Evolutionary conservation across 1,284 basidiomycete genomes (phyloP).

Genomic region (Omphalotus olearius): DNA sequence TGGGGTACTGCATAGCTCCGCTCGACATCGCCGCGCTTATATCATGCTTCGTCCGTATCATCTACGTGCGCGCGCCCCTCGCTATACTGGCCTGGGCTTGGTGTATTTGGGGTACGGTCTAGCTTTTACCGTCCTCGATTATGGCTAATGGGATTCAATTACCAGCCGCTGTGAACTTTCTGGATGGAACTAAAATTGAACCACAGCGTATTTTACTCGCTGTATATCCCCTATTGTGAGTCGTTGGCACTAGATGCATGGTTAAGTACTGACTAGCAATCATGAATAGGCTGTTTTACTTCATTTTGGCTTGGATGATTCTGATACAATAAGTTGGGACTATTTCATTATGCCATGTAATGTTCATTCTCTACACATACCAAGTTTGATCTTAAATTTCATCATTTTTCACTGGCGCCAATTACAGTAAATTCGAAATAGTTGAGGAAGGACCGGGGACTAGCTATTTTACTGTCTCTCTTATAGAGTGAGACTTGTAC

Average conservation of each 20-base stretch:
- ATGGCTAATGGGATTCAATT: constrained; percentile 8
- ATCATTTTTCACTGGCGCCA: too few relatives aligned
- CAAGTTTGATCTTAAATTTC: too few relatives aligned
- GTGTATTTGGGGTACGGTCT: constrained; percentile 86
- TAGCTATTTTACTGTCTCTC: too few relatives aligned
- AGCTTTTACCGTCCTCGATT: constrained; percentile 1
- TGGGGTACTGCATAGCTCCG: constrained; percentile 90
- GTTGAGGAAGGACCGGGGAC: too few relatives aligned
- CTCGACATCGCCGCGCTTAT: constrained; percentile 86
- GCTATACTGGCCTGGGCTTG: constrained; percentile 86
- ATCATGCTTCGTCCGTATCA: constrained; percentile 78
- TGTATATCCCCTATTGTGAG: constrained; percentile 87
- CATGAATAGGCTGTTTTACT: constrained; percentile 69
- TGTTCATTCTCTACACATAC: too few relatives aligned
- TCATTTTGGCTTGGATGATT: constrained; percentile 92
- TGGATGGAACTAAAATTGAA: constrained; percentile 90
- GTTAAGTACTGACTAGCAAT: constrained; percentile 5
- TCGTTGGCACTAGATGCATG: constrained; percentile 15
- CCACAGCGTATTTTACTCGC: constrained; percentile 84
- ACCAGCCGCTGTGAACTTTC: constrained; percentile 87
- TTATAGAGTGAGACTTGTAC: too few relatives aligned
- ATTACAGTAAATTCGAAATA: too few relatives aligned
- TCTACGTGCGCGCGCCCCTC: constrained; percentile 84
- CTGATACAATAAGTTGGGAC: constrained; percentile 62
- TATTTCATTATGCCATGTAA: too few relatives aligned